Evolutionary conservation across 2,329 filamentous ascomycete genomes (phyloP).

Genomic region (Neonectria ditissima): DNA sequence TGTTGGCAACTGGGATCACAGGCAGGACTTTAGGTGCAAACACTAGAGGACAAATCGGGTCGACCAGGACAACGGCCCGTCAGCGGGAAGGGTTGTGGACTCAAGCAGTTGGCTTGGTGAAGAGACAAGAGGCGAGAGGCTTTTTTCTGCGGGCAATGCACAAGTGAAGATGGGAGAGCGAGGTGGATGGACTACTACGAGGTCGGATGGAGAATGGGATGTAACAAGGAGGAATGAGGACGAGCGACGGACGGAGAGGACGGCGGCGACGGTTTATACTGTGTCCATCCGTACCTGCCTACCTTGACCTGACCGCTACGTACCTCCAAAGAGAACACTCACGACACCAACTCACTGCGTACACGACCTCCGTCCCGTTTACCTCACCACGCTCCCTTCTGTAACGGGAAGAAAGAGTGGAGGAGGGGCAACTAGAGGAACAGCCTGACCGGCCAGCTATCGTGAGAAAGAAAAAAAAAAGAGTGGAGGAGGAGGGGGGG

Average conservation of each 20-base stretch:
- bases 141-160: background rate
- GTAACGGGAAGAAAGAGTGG: constrained; percentile 3
- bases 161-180: background rate
- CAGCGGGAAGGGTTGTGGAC: background rate
- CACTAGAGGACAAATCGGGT: constrained; percentile 18
- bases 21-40: background rate
- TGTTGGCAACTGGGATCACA: constrained; percentile 4
- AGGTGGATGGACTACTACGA: background rate
- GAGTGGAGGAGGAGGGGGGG: background rate
- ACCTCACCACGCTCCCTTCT: background rate
- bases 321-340: background rate
- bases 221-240: constrained; percentile 26
- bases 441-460: background rate
- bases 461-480: constrained; percentile 5
- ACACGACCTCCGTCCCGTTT: background rate
- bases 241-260: constrained; percentile 17
- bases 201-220: constrained; percentile 6
- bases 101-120: constrained; percentile 2
- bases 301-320: constrained; percentile 1
- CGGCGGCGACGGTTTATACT: constrained; percentile 19
- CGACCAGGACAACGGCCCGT: background rate
- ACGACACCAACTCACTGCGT: background rate
- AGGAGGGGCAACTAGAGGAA: background rate
- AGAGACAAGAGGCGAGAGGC: background rate
- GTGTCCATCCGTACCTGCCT: background rate